Conservation (phyloP, 108 stramenopile genomes). For the Cyclotella kingstonii region DNA sequence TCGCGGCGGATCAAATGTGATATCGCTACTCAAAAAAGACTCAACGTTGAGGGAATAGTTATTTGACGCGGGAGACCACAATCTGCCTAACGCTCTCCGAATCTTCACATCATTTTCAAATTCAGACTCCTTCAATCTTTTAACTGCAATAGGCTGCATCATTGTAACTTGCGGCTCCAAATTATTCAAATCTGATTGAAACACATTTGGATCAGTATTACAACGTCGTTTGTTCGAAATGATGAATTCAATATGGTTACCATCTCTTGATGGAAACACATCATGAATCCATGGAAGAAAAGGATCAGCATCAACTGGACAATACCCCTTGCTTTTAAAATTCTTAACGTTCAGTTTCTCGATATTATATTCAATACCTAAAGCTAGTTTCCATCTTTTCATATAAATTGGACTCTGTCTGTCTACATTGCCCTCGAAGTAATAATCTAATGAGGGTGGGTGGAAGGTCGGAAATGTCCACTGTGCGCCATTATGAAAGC, state of each 20-base stretch:
- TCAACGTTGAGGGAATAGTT: not conserved
- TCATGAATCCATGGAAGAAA: slow-evolving; percentile 48
- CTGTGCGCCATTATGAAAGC: slow-evolving; percentile 30
- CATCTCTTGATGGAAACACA: slow-evolving; percentile 34
- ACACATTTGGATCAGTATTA: slow-evolving; percentile 37
- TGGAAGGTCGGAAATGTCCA: slow-evolving; percentile 40
- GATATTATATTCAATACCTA: slow-evolving; percentile 4
- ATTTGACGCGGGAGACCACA: slow-evolving; percentile 1
- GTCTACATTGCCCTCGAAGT: slow-evolving; percentile 29
- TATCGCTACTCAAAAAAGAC: not conserved
- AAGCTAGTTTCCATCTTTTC: slow-evolving; percentile 33
- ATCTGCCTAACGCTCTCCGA: not conserved
- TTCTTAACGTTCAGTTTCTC: not conserved
- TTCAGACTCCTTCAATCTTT: slow-evolving; percentile 11
- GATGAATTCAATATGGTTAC: slow-evolving; percentile 30
- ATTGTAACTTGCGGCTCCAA: slow-evolving; percentile 42
- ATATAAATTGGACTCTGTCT: slow-evolving; percentile 18
- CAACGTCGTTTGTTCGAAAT: slow-evolving; percentile 40
- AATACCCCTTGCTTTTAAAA: slow-evolving; percentile 7
- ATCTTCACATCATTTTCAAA: not conserved
- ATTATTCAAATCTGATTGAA: slow-evolving; percentile 32
- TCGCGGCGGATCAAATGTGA: slow-evolving; percentile 3
- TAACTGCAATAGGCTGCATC: slow-evolving; percentile 44
- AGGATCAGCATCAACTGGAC: slow-evolving; percentile 45
- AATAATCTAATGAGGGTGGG: slow-evolving; percentile 20